phyloP scores from a whole-genome alignment of 2,329 filamentous ascomycete species.

The Diplocarpon mali region DNA sequence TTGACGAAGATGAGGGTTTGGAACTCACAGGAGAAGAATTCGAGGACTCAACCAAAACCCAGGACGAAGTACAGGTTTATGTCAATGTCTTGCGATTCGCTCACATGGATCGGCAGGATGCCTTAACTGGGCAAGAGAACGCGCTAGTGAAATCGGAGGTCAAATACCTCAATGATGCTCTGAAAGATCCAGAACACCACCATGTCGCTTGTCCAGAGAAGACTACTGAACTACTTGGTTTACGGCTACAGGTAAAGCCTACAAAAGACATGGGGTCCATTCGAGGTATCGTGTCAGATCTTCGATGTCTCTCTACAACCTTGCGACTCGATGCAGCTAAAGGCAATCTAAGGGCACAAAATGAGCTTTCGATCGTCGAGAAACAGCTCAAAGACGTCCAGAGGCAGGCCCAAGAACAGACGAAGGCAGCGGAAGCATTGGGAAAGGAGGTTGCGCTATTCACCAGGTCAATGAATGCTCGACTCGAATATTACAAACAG shows the following conservation, averaged over 20 bases:
- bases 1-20: slow-evolving; percentile 68
- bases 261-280: slow-evolving; percentile 48
- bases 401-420: slow-evolving; percentile 39
- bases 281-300: slow-evolving; percentile 56
- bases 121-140: slow-evolving; percentile 68
- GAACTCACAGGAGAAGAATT: slow-evolving; percentile 86
- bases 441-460: slow-evolving; percentile 69
- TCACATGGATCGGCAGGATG: slow-evolving; percentile 67
- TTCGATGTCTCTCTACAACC: slow-evolving; percentile 51
- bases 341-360: slow-evolving; percentile 42
- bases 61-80: slow-evolving; percentile 83
- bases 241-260: slow-evolving; percentile 39
- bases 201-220: slow-evolving; percentile 62
- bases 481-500: slow-evolving; percentile 83
- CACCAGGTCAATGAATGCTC: slow-evolving; percentile 67
- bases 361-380: slow-evolving; percentile 56
- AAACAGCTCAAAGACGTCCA: slow-evolving; percentile 52
- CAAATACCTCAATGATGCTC: slow-evolving; percentile 35
- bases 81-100: slow-evolving; percentile 66
- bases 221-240: slow-evolving; percentile 39
- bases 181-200: slow-evolving; percentile 47
- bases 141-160: slow-evolving; percentile 64
- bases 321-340: slow-evolving; percentile 46
- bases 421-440: slow-evolving; percentile 36
- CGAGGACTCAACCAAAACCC: slow-evolving; percentile 71